Evolutionary conservation across 768 basidiomycete genomes (phyloP), one percentile per base, ranked within the genome.

Genomic region (Coprinopsis strossmayeri): DNA sequence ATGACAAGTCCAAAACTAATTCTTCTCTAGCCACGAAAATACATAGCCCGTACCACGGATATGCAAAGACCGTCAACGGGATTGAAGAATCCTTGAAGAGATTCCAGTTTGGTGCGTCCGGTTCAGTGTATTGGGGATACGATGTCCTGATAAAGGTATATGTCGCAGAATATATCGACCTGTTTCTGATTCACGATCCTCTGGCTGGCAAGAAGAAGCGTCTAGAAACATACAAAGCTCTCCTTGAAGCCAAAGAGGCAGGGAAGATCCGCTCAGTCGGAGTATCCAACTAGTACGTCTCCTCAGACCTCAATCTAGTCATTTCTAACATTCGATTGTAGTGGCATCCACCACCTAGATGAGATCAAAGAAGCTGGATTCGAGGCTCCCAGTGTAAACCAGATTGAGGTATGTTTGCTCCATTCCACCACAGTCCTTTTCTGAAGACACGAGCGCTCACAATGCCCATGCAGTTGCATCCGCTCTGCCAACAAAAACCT

Each of bases 211-310:
- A 70, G n/a, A 72, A 79, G 51, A 69, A 68, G 24, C 82, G 90
- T 17, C 66, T 91, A n/a, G 76, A 69, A 18, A 82, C 85, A 0
- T 91, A 84, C 68, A 79, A 72, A 42, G 87, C 84, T 7, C 69
- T 92, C 11, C 62, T 81, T 3, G 79, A 83, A 27, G 75, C 77
- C 17, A 76, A 76, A 53, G 59, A 67, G 23, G 74, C 66, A 2
- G 87, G 89, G 2, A 87, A 86, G 56, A 74, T 90, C 45, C 73
- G 77, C 52, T 71, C 72, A 2, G 77, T 88, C n/a, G 89, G 89
- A 1, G 89, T 91, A 5, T 90, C 87, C 1, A 92, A 92, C 65
- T 92, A 81, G 87, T 88, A 55, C 41, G 83, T 39, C 30, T 32
- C 30, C 15, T 15, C 7, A 7, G 30, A 32, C 7, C 30, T 32